A percentile compares a stretch with the other conserved stretches of the same genome.
phyloP scores from a whole-genome alignment of 306 rosid species.

The Medicago lupulina region DNA sequence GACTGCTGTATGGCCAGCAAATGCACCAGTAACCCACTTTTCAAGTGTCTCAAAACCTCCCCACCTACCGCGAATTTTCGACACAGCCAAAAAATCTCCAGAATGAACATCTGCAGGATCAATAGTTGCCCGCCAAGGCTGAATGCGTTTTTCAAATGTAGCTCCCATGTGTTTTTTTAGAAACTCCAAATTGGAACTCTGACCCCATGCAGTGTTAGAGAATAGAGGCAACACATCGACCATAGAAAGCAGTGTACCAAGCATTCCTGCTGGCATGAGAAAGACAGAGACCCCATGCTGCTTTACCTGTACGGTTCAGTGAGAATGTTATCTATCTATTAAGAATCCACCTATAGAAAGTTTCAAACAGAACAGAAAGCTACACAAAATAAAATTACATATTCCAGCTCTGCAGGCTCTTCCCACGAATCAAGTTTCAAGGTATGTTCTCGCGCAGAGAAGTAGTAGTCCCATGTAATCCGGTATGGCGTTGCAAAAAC shows the following conservation, averaged over 20 bases:
- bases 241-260: constrained; percentile 86
- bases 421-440: constrained; percentile 91
- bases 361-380: constrained; percentile 38
- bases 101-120: constrained; percentile 90
- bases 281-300: constrained; percentile 94
- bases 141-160: constrained; percentile 73
- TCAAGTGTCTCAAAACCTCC: constrained; percentile 98
- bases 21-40: constrained; percentile 98
- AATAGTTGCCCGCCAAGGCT: constrained; percentile 75
- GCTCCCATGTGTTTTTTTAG: constrained; percentile 95
- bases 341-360: constrained; percentile 2
- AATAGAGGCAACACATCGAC: constrained; percentile 90
- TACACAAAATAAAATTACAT: constrained; percentile 57
- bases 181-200: constrained; percentile 80
- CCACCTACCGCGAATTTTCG: constrained; percentile 99
- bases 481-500: constrained; percentile 96
- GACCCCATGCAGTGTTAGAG: constrained; percentile 91
- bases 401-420: constrained; percentile 96
- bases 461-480: constrained; percentile 97
- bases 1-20: constrained; percentile 98
- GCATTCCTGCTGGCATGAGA: constrained; percentile 99
- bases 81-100: constrained; percentile 92
- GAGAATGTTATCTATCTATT: constrained; percentile 30
- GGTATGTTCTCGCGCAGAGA: constrained; percentile 80
- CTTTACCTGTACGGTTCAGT: constrained; percentile 74